Percentiles rank a stretch among this genome's conserved stretches.
These are phyloP conservation scores for Pedinophyceae sp. DNA, from an alignment of 139 green algal genomes.

Conservation along the genomic window DNA sequence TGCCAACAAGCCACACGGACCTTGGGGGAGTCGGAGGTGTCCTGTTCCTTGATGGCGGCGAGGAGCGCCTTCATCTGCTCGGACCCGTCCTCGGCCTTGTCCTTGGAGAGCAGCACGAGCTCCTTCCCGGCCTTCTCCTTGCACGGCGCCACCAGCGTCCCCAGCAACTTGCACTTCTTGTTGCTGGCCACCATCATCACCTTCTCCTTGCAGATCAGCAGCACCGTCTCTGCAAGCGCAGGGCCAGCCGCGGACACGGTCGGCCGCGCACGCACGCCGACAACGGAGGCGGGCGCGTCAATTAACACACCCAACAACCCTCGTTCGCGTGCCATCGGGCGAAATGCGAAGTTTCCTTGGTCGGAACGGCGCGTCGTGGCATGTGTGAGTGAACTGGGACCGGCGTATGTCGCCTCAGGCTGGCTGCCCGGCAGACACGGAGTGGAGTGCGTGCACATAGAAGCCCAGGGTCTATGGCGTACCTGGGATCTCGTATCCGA, in stretches of 20 bases:
- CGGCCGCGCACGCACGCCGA: neutral
- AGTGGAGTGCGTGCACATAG: too few species aligned
- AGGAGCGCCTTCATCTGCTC: conserved; percentile 16
- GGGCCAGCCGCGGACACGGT: neutral
- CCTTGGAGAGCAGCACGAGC: conserved; percentile 44
- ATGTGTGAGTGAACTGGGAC: too few species aligned
- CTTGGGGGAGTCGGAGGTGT: too few species aligned
- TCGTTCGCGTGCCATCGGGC: too few species aligned
- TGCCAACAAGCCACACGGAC: too few species aligned
- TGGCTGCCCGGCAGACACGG: too few species aligned
- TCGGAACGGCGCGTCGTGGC: too few species aligned
- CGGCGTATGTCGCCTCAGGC: too few species aligned
- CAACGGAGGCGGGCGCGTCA: too few species aligned
- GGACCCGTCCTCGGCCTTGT: conserved; percentile 60
- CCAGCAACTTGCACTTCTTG: conserved; percentile 87
- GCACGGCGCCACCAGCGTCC: conserved; percentile 23
- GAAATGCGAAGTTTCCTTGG: too few species aligned
- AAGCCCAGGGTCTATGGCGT: too few species aligned
- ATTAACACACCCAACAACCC: too few species aligned
- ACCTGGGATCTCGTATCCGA: conserved; percentile 86
- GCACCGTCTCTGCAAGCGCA: conserved; percentile 61
- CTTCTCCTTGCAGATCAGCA: conserved; percentile 54
- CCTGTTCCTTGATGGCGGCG: conserved; percentile 4
- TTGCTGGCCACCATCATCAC: conserved; percentile 63
- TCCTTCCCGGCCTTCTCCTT: conserved; percentile 19